Conservation (phyloP, 2,329 filamentous ascomycete genomes). For the Fusarium staphyleae region DNA sequence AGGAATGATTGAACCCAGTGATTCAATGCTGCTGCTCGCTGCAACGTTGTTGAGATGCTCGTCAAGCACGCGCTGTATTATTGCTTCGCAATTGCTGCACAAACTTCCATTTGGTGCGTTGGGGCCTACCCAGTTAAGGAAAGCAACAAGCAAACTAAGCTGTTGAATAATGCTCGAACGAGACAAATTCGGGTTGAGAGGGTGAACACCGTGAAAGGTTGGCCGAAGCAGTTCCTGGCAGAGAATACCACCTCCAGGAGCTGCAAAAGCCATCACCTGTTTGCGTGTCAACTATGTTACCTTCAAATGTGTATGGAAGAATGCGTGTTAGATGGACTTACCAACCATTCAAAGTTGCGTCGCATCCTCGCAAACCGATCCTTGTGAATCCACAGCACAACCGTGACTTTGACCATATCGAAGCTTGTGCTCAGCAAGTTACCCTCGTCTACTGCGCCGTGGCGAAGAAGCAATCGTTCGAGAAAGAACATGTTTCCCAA, state of each 20-base stretch:
- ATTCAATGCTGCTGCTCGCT: constrained; percentile 22
- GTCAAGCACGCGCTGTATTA: constrained; percentile 59
- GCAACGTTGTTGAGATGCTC: constrained; percentile 53
- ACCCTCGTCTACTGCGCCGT: constrained; percentile 47
- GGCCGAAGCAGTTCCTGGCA: constrained; percentile 58
- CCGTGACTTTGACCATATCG: constrained; percentile 55
- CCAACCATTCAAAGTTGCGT: constrained; percentile 59
- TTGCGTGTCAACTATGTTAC: neutral
- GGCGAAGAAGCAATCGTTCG: constrained; percentile 62
- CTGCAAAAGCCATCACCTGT: constrained; percentile 58
- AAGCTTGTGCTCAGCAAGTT: constrained; percentile 56
- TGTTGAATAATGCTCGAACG: constrained; percentile 59
- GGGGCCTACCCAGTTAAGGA: constrained; percentile 58
- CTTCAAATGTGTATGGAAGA: neutral
- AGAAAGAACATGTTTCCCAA: constrained; percentile 66
- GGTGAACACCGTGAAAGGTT: constrained; percentile 45
- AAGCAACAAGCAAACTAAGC: constrained; percentile 58
- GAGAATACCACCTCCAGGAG: constrained; percentile 57
- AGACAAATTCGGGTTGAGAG: constrained; percentile 47
- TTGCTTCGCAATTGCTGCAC: constrained; percentile 53
- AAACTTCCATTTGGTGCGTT: constrained; percentile 56
- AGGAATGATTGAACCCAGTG: constrained; percentile 45
- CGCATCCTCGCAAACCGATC: constrained; percentile 52
- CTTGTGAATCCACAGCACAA: constrained; percentile 57
- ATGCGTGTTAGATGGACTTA: constrained; percentile 35